Conservation (phyloP, 1,139 yeast genomes). For the Saccharomyces pastorianus region DNA sequence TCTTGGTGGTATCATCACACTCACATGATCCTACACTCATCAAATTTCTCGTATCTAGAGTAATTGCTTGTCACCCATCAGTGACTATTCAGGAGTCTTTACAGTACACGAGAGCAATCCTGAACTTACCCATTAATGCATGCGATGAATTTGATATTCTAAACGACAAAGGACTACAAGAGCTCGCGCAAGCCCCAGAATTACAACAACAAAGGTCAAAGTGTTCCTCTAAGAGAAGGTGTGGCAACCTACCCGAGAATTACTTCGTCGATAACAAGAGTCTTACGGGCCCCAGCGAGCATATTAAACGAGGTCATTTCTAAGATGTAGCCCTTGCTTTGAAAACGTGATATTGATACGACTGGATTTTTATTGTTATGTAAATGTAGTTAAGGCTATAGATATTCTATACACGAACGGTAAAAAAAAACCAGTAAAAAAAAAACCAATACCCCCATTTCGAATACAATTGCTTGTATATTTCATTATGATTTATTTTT, state of each 20-base stretch:
- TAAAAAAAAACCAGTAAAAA: background rate
- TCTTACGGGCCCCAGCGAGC: background rate
- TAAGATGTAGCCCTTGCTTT: background rate
- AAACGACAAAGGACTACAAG: background rate
- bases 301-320: background rate
- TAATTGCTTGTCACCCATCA: slow-evolving; percentile 20
- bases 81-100: slow-evolving; percentile 23
- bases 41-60: slow-evolving; percentile 22
- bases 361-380: background rate
- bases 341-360: background rate
- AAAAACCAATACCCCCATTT: background rate
- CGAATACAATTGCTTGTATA: background rate
- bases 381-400: background rate
- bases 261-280: background rate
- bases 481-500: background rate
- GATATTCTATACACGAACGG: background rate
- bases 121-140: background rate
- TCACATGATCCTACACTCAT: slow-evolving; percentile 25
- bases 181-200: background rate
- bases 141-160: background rate
- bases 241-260: background rate
- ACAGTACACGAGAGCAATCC: slow-evolving; percentile 7
- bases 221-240: background rate
- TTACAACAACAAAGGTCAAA: background rate
- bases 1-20: slow-evolving; percentile 23